These are phyloP conservation scores for Kodamaea sp. DNA, from an alignment of 1,139 yeast species.

Conservation along the genomic window DNA sequence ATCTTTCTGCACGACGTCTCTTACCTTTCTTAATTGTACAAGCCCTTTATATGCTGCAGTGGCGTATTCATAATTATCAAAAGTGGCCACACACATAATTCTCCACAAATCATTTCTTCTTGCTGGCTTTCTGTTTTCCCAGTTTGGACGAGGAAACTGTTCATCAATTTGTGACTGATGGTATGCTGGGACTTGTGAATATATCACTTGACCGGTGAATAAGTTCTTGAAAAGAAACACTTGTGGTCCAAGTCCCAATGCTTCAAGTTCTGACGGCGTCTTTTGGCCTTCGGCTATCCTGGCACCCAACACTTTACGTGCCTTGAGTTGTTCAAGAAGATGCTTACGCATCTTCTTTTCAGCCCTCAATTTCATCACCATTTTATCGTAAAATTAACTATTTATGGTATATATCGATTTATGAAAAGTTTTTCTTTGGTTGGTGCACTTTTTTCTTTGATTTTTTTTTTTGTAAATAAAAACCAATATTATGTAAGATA, in stretches of 20 bases:
- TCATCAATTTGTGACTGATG: slow-evolving; percentile 69
- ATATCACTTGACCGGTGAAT: slow-evolving; percentile 85
- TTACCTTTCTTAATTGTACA: slow-evolving; percentile 65
- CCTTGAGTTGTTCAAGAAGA: slow-evolving; percentile 46
- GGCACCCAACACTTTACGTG: slow-evolving; percentile 43
- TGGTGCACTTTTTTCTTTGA: background rate
- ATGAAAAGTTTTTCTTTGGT: slow-evolving; percentile 2
- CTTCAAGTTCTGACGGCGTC: slow-evolving; percentile 28
- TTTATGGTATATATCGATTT: background rate
- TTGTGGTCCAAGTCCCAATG: slow-evolving; percentile 66
- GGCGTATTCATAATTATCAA: slow-evolving; percentile 61
- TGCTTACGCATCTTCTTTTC: slow-evolving; percentile 51
- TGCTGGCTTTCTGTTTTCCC: slow-evolving; percentile 82
- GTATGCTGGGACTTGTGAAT: slow-evolving; percentile 76
- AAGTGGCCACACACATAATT: slow-evolving; percentile 80
- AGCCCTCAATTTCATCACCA: slow-evolving; percentile 45
- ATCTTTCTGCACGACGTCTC: slow-evolving; percentile 58
- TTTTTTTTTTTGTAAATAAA: background rate
- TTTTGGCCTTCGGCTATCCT: slow-evolving; percentile 43
- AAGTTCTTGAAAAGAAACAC: slow-evolving; percentile 79
- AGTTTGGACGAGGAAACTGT: slow-evolving; percentile 75
- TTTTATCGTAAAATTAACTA: slow-evolving; percentile 15
- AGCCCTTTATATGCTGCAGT: slow-evolving; percentile 72
- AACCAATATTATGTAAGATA: background rate
- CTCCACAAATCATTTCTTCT: slow-evolving; percentile 88